Base-by-base conservation (phyloP, 2,329 filamentous ascomycete genomes). In the Purpureocillium lavendulum region DNA sequence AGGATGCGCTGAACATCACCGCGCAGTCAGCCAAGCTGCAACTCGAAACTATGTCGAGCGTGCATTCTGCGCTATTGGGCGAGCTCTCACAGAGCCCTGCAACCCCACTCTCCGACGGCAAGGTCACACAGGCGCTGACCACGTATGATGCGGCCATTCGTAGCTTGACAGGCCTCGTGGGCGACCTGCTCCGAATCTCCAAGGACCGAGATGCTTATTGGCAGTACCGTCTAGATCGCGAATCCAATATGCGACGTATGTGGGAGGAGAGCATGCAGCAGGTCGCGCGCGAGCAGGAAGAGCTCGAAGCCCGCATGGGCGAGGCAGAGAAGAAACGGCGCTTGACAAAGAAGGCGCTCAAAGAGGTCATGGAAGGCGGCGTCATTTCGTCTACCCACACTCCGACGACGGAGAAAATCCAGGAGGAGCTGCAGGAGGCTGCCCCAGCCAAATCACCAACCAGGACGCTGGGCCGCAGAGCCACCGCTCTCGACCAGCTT, bases 241-340 rank as follows among this genome's bases (percentile, higher is more conserved):
- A 98, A 64, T 82, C 82, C 33, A 87, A 95, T 57, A 83, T 97
- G 65, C 80, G 92, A 30, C 82, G 86, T 43, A 86, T 98, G 79
- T 98, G 92, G 92, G 92, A 98, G 63, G 92, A 98, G 54, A 97
- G 89, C 62, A 96, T 98, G 92, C 88, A 92, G 9, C 82, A 89
- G 52, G 84, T 98, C n/a, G 92, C 89, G 14, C 81, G 80, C 40
- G 92, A 98, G 59, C 92, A 98, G 52, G 92, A 97, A 61, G 77
- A 88, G 38, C 73, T 98, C 2, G 87, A 97, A 57, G 86, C 79
- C 29, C 83, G 82, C 42, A 85, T 96, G 44, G 87, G 86, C 33
- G 86, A 95, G 61, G 86, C 88, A 2, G 90, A 97, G 59, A 77
- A 84, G 56, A 97, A 94, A 70, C 78, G 88, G 41, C 89, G 85